These are phyloP conservation scores for Anacardium occidentale DNA, from an alignment of 345 rosid genomes.

Conservation along the genomic window DNA sequence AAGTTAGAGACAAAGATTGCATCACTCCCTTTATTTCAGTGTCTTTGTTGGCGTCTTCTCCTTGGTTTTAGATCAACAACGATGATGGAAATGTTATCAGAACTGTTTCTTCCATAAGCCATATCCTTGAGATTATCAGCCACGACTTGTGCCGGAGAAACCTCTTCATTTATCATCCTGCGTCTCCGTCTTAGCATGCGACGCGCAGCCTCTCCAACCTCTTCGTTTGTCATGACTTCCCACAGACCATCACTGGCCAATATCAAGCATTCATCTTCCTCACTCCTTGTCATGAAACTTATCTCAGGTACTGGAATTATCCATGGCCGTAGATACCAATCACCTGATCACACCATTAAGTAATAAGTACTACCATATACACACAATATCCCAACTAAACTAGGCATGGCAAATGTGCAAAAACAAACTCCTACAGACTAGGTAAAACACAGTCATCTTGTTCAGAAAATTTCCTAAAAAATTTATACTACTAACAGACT, in stretches of 20 bases:
- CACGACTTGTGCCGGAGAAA: slow-evolving; percentile 43
- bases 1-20: not conserved
- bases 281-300: slow-evolving; percentile 44
- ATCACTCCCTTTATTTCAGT: slow-evolving; percentile 16
- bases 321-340: slow-evolving; percentile 60
- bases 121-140: slow-evolving; percentile 58
- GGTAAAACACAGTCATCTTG: no score
- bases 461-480: no score
- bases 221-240: slow-evolving; percentile 67
- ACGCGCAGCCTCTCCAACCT: slow-evolving; percentile 55
- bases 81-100: slow-evolving; percentile 58
- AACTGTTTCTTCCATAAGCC: slow-evolving; percentile 48
- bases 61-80: slow-evolving; percentile 59
- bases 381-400: no score
- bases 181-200: slow-evolving; percentile 42
- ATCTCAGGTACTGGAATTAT: slow-evolving; percentile 61
- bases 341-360: slow-evolving; percentile 38
- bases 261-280: slow-evolving; percentile 62
- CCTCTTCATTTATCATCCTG: slow-evolving; percentile 27
- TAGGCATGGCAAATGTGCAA: no score
- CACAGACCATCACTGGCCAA: slow-evolving; percentile 69
- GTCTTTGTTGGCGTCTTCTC: slow-evolving; percentile 38
- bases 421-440: no score
- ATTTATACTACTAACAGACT: no score
- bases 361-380: not conserved